Percentiles rank a stretch among this genome's conserved stretches.
These are phyloP conservation scores for Cucurbita pepo DNA, from an alignment of 306 rosid genomes.

Conservation along the genomic window DNA sequence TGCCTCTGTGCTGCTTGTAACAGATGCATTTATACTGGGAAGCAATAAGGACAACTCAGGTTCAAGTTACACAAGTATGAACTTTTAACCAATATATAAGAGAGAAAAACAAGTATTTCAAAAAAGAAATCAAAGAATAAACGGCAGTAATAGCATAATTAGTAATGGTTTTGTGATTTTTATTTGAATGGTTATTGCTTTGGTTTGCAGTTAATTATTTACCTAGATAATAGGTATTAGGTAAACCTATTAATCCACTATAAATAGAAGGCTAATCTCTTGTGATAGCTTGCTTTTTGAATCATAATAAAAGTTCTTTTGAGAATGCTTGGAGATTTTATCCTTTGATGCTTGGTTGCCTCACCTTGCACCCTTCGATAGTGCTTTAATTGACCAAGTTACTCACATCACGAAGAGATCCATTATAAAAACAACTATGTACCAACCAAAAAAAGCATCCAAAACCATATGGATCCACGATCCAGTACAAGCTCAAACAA, in stretches of 20 bases:
- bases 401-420: not conserved
- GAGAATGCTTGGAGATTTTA: not conserved
- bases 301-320: too few relatives aligned
- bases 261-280: too few relatives aligned
- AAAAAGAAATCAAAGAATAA: not conserved
- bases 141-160: not conserved
- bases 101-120: not conserved
- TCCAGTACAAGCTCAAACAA: not conserved
- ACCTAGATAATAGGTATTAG: not conserved
- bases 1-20: slow-evolving; percentile 67
- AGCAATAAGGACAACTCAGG: not conserved
- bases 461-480: not conserved
- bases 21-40: slow-evolving; percentile 70
- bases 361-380: not conserved
- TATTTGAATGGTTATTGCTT: not conserved
- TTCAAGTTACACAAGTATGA: not conserved
- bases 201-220: not conserved
- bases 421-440: not conserved
- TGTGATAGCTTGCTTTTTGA: too few relatives aligned
- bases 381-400: not conserved
- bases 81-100: slow-evolving; percentile 6
- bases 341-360: not conserved
- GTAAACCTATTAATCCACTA: not conserved
- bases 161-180: not conserved
- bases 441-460: not conserved